Evolutionary conservation across 2,329 filamentous ascomycete genomes (phyloP).

Genomic region (Sporothrix phasma): DNA sequence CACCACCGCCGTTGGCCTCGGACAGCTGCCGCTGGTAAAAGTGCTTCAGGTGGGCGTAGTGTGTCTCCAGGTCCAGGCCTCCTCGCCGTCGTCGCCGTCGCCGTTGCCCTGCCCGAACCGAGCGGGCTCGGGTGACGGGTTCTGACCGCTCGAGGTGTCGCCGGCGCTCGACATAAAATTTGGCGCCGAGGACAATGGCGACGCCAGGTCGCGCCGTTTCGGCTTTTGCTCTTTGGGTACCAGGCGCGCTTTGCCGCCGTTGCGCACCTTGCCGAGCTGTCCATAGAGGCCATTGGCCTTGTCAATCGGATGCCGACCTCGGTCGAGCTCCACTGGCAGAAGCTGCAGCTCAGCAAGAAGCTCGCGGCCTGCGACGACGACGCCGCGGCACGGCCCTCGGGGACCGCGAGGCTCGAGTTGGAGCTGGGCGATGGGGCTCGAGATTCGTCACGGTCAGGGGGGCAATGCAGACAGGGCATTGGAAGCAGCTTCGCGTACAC

Average conservation of each 20-base stretch:
- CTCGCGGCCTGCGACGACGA: slow-evolving; percentile 31
- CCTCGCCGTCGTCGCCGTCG: slow-evolving; percentile 31
- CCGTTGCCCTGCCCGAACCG: slow-evolving; percentile 18
- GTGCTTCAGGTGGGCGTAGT: slow-evolving; percentile 62
- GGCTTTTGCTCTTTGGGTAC: slow-evolving; percentile 42
- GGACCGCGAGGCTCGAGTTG: slow-evolving; percentile 34
- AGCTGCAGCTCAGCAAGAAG: slow-evolving; percentile 75
- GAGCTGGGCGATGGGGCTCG: slow-evolving; percentile 42
- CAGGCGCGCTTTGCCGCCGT: slow-evolving; percentile 44
- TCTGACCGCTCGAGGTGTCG: neutral
- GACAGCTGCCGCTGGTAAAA: slow-evolving; percentile 78
- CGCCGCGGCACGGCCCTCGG: slow-evolving; percentile 29
- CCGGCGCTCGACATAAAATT: neutral
- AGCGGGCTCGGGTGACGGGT: neutral
- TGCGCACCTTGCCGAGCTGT: slow-evolving; percentile 64
- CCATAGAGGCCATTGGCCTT: slow-evolving; percentile 76
- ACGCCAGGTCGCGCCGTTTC: slow-evolving; percentile 40
- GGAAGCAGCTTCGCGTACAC: slow-evolving; percentile 90
- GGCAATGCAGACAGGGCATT: slow-evolving; percentile 81
- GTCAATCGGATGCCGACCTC: slow-evolving; percentile 85
- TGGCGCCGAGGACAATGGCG: neutral
- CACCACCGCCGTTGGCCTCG: slow-evolving; percentile 42
- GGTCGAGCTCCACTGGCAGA: slow-evolving; percentile 85
- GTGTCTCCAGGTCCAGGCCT: slow-evolving; percentile 52
- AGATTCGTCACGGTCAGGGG: slow-evolving; percentile 66